A percentile compares a stretch with the other conserved stretches of the same genome.
Evolutionary conservation across 257 asterid genomes (phyloP).

Genomic region (Coffea eugenioides): DNA sequence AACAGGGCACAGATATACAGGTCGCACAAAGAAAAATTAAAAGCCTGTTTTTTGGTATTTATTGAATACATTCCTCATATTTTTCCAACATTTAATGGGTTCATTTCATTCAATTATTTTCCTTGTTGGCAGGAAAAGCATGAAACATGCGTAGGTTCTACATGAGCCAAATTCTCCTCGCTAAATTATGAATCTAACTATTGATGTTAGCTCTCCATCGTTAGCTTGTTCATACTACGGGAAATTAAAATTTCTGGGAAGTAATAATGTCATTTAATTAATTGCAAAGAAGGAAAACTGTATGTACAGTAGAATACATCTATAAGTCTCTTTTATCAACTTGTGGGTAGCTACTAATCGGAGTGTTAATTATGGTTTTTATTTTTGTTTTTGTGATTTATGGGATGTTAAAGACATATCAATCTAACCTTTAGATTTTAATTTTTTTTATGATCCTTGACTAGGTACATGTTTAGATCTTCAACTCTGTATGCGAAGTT

Average conservation of each 20-base stretch:
- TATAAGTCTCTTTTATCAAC: background rate
- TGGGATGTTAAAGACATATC: too few species aligned
- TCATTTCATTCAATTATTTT: background rate
- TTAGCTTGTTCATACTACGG: background rate
- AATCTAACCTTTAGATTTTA: too few species aligned
- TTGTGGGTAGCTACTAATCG: background rate
- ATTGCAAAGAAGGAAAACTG: too few species aligned
- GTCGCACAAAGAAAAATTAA: background rate
- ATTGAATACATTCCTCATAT: background rate
- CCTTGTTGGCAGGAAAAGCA: background rate
- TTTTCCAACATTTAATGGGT: background rate
- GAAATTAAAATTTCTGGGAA: background rate
- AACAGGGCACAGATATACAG: background rate
- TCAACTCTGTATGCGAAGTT: too few species aligned
- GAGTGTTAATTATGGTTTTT: too few species aligned
- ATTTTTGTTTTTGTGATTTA: too few species aligned
- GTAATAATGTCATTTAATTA: background rate
- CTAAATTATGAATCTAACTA: background rate
- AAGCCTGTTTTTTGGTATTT: background rate
- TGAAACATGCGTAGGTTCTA: background rate
- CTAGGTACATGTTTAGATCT: too few species aligned
- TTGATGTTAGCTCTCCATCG: background rate
- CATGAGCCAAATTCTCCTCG: background rate
- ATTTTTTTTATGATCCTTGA: too few species aligned
- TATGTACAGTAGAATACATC: background rate